These are phyloP conservation scores for Fusarium sp. DNA, from an alignment of 2,329 filamentous ascomycete species.

Conservation along the genomic window DNA sequence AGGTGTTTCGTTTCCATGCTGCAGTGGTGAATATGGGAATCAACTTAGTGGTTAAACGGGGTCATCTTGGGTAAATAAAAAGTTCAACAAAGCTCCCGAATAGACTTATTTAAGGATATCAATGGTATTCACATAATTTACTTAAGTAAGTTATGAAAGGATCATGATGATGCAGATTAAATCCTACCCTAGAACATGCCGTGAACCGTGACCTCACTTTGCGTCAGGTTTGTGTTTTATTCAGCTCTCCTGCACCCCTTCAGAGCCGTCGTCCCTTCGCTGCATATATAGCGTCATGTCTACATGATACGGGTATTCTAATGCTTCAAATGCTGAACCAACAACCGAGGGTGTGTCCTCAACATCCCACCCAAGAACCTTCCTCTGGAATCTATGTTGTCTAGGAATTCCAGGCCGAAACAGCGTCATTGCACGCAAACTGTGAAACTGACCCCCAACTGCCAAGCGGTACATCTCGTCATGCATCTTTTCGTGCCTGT, in stretches of 20 bases:
- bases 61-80: not conserved
- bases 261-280: not conserved
- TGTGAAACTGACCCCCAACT: not conserved
- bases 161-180: too few species aligned
- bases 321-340: rapidly evolving
- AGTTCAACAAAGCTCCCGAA: not conserved
- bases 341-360: rapidly evolving
- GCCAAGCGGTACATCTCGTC: not conserved
- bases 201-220: too few species aligned
- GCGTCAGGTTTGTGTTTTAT: not conserved
- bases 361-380: not conserved
- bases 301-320: rapidly evolving
- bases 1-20: not conserved
- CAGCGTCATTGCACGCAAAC: not conserved
- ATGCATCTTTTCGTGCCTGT: not conserved
- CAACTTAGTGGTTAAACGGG: not conserved
- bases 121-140: rapidly evolving
- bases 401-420: not conserved
- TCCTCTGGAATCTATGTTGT: not conserved
- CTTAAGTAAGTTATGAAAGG: rapidly evolving
- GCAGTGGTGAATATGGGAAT: not conserved
- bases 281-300: not conserved
- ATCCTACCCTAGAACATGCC: too few species aligned
- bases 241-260: not conserved
- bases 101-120: not conserved